Evolutionary conservation across 805 yeast genomes (phyloP), one percentile per base, ranked within the genome.

Genomic region (Lipomyces yamadae): DNA sequence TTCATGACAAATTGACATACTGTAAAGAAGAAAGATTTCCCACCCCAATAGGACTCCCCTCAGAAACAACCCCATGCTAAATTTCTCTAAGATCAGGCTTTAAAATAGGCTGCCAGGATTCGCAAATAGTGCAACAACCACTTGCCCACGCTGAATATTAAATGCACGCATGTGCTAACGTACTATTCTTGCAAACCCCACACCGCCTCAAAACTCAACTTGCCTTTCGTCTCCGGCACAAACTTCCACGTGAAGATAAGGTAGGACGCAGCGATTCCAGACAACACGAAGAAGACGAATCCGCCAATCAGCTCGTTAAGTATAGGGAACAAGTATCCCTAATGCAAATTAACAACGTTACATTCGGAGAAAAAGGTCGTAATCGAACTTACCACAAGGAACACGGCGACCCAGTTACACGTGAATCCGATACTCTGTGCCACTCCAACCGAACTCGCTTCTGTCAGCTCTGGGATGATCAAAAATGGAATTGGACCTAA

Each of bases 401-500:
- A 94, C 0, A 97, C 92, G 8, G 97, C 89, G 10, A 91, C 72
- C 98, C 98, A 94, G 76, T 94, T 95, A 80, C 91, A 85, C 13
- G 91, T 85, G 0, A 95, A 92, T 11, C 97, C 98, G 82, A 91
- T 89, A 75, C 97, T 88, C 78, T 95, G 99, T 0, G 98, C 98
- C 56, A 87, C 81, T 2, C 93, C 93, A 65, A 87, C 87, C 1
- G 94, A 94, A 66, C 87, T 86, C 1, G 84, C 79, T 67, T 92
- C 96, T 0, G 96, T 89, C n/a, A 94, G 87, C 76, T 95, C 98
- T 5, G 96, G 86, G 10, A 94, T 88, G 61, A 93, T 78, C 71
- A 94, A 79, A 79, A 95, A 94, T 54, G 99, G 99, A 63, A 95
- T 92, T 5, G 99, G 99, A 0, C 99, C 99, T 68, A 92, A 77